Conservation (phyloP, 352 stramenopile species). For the Phytophthora fragariae region DNA sequence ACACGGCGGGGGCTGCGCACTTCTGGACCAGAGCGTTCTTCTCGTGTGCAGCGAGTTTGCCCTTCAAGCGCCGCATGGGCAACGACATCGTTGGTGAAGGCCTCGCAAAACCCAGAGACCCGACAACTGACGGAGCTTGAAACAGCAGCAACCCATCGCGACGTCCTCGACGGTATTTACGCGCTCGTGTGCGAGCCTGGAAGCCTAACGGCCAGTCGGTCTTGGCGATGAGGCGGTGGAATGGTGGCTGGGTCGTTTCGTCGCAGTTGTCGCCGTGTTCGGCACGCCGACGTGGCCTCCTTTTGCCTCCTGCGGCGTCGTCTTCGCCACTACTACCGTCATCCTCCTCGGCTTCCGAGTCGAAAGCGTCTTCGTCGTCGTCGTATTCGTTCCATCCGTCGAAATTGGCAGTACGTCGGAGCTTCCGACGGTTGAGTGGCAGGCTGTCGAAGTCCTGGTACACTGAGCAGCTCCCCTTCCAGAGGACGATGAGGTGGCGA, state of each 20-base stretch:
- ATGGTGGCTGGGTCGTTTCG: constrained; percentile 49
- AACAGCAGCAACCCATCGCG: constrained; percentile 54
- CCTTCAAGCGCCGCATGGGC: constrained; percentile 24
- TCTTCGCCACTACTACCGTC: constrained; percentile 9
- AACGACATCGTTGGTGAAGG: constrained; percentile 17
- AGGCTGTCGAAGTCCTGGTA: constrained; percentile 70
- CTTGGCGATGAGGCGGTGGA: constrained; percentile 67
- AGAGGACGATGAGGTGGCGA: constrained; percentile 58
- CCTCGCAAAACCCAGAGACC: not conserved
- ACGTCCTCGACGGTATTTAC: constrained; percentile 53
- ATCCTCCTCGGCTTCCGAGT: constrained; percentile 16
- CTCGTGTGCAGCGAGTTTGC: constrained; percentile 40
- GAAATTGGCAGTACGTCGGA: constrained; percentile 23
- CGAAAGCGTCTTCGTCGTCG: constrained; percentile 8
- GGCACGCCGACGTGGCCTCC: constrained; percentile 2
- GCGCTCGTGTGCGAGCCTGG: constrained; percentile 52
- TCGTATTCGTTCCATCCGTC: constrained; percentile 25
- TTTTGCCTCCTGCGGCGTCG: not conserved
- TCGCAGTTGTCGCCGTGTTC: constrained; percentile 16
- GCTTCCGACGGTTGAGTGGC: constrained; percentile 42
- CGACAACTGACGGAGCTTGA: constrained; percentile 18
- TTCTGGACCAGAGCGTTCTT: constrained; percentile 57
- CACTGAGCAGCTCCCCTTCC: constrained; percentile 71
- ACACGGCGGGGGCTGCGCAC: constrained; percentile 61
- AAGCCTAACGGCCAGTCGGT: constrained; percentile 74